Evolutionary conservation across 805 yeast genomes (phyloP).

Genomic region (Lipomyces kockii): DNA sequence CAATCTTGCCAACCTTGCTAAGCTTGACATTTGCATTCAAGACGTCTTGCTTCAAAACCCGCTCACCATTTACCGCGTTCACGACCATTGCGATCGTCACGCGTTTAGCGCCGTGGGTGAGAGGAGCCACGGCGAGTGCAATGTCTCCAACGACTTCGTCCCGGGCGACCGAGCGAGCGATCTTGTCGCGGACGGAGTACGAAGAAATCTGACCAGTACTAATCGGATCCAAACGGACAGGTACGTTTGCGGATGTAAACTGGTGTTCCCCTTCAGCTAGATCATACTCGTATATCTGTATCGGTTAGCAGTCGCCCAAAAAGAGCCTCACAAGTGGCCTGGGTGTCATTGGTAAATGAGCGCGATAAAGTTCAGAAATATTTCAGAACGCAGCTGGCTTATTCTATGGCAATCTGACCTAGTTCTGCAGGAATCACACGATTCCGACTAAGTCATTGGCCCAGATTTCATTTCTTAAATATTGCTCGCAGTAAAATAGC

Average conservation of each 20-base stretch:
- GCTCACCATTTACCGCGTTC: not conserved
- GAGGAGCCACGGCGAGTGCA: not conserved
- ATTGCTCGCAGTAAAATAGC: not conserved
- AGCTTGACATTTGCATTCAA: not conserved
- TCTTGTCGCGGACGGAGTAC: not conserved
- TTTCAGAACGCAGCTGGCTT: too few species aligned
- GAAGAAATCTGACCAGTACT: not conserved
- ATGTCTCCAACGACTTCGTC: not conserved
- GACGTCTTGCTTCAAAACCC: not conserved
- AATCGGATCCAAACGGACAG: not conserved
- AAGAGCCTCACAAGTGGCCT: not conserved
- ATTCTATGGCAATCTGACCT: not conserved
- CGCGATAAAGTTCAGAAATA: not conserved
- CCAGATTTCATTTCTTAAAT: too few species aligned
- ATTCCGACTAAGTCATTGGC: too few species aligned
- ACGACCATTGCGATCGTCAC: not conserved
- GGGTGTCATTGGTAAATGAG: not conserved
- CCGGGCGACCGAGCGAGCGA: not conserved
- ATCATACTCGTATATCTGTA: conserved; percentile 13
- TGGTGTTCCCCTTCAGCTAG: not conserved
- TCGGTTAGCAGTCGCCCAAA: not conserved
- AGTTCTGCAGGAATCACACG: too few species aligned
- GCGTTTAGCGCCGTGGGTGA: not conserved
- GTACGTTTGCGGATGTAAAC: not conserved
- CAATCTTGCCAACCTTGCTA: not conserved